These are phyloP conservation scores for Eremochloa ophiuroides DNA, from an alignment of 176 grass and related monocot genomes.

Conservation along the genomic window DNA sequence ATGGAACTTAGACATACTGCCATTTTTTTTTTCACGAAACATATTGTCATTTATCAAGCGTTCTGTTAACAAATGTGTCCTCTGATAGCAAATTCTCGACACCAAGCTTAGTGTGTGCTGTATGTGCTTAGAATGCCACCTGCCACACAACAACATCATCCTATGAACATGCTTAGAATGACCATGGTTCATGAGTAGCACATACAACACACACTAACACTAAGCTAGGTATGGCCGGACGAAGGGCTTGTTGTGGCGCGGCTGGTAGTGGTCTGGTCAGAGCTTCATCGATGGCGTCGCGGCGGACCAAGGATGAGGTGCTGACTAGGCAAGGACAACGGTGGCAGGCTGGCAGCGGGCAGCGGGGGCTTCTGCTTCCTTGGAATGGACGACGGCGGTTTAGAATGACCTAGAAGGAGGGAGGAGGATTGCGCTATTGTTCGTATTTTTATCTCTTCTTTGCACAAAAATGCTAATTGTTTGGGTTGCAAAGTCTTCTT, in stretches of 20 bases:
- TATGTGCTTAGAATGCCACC: too few species aligned
- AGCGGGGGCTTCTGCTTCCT: neutral
- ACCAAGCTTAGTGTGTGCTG: too few species aligned
- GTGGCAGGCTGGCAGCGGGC: neutral
- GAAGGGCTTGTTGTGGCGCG: neutral
- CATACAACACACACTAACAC: neutral
- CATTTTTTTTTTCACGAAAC: too few species aligned
- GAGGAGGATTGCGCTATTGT: neutral
- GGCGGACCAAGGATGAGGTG: neutral
- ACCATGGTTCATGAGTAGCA: neutral
- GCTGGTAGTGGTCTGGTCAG: neutral
- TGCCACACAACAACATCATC: neutral
- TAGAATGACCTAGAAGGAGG: neutral
- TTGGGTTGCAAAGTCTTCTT: too few species aligned
- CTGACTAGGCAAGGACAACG: neutral
- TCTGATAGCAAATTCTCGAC: neutral
- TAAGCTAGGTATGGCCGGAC: neutral
- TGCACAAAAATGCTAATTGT: too few species aligned
- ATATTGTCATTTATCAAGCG: neutral
- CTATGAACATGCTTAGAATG: neutral
- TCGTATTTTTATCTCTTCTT: too few species aligned
- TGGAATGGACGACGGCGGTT: neutral
- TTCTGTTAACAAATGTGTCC: neutral
- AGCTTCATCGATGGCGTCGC: neutral
- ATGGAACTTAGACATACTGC: too few species aligned